Evolutionary conservation across 2,329 filamentous ascomycete species (phyloP).

Genomic region (Colletotrichum cordylinicola): DNA sequence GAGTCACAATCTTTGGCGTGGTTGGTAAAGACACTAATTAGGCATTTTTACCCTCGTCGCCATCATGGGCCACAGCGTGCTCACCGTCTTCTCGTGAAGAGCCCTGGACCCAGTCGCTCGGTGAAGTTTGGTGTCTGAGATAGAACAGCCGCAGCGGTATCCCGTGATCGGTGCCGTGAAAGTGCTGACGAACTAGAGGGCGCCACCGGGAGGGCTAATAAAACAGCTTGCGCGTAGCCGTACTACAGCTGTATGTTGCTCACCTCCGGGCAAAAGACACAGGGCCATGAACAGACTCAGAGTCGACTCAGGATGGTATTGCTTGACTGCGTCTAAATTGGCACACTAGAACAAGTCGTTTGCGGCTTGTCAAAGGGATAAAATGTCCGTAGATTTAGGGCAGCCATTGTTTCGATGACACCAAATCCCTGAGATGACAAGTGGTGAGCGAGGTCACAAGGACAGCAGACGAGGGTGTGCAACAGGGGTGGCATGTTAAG

Average conservation of each 20-base stretch:
- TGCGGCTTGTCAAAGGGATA: not conserved
- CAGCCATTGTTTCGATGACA: not conserved
- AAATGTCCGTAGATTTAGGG: conserved; percentile 4
- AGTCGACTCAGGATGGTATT: not conserved
- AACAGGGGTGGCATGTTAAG: conserved; percentile 15
- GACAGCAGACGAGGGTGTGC: conserved; percentile 6
- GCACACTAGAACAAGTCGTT: not conserved
- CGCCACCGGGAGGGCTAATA: not conserved
- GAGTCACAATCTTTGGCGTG: not conserved
- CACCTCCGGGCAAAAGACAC: not conserved
- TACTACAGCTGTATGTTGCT: conserved; percentile 3
- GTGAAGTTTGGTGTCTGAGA: conserved; percentile 5
- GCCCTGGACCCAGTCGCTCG: conserved; percentile 5
- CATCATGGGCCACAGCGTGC: not conserved
- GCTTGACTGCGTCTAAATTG: not conserved
- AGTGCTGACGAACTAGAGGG: not conserved
- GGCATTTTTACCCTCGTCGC: not conserved
- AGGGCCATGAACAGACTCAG: not conserved
- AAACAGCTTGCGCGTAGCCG: not conserved
- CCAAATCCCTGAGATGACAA: conserved; percentile 13
- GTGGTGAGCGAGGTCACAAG: conserved; percentile 18
- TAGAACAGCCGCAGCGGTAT: conserved; percentile 2
- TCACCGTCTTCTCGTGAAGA: conserved; percentile 11
- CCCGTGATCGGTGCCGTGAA: not conserved
- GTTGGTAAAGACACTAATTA: not conserved